Conservation (phyloP, 169 alveolate species). For the Plasmodium blacklocki region DNA sequence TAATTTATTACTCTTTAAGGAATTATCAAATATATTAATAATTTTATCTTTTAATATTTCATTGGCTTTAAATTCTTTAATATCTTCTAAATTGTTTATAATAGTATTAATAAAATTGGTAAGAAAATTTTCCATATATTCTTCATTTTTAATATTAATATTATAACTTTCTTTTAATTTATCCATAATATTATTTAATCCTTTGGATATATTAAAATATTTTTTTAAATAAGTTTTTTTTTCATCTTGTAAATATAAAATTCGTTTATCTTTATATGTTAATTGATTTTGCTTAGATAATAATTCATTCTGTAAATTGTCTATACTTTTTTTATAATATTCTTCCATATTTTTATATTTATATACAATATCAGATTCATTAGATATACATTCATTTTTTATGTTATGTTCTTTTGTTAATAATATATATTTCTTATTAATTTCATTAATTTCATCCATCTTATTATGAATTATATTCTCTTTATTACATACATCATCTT, state of each 20-base stretch:
- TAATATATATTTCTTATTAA: conserved; percentile 1
- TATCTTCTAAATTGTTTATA: neutral
- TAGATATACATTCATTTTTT: neutral
- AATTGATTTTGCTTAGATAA: neutral
- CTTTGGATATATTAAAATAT: conserved; percentile 5
- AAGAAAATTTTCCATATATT: neutral
- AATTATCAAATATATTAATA: neutral
- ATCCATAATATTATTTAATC: conserved; percentile 12
- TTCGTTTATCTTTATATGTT: neutral
- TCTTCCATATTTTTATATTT: neutral
- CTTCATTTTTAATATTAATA: neutral
- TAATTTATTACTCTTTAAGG: neutral
- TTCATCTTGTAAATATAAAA: neutral
- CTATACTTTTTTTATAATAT: conserved; percentile 1
- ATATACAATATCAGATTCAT: neutral
- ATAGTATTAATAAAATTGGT: conserved; percentile 4
- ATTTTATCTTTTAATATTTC: neutral
- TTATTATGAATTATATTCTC: neutral
- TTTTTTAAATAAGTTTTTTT: neutral
- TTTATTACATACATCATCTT: conserved; percentile 7
- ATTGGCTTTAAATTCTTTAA: neutral
- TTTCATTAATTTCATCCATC: conserved; percentile 1
- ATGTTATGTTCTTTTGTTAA: too few species aligned
- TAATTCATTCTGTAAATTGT: neutral
- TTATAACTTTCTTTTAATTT: conserved; percentile 17